Conservation (phyloP, 1,139 yeast genomes). For the Geotrichum reessii region DNA sequence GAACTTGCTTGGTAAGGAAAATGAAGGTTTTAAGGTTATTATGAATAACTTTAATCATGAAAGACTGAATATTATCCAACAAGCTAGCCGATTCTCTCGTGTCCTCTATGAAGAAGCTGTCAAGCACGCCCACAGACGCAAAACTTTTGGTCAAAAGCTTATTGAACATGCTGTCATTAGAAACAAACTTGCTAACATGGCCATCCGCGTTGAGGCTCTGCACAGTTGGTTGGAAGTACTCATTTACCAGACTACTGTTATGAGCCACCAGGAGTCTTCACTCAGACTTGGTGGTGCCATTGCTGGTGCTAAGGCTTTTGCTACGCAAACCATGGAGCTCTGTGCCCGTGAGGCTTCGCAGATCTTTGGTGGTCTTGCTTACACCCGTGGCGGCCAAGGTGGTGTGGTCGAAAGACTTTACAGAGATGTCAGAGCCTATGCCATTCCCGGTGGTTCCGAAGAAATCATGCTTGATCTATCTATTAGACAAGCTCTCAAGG, state of each 20-base stretch:
- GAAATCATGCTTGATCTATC: constrained; percentile 43
- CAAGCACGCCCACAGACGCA: constrained; percentile 41
- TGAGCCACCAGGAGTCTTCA: constrained; percentile 40
- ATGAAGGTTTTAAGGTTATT: constrained; percentile 42
- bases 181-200: constrained; percentile 43
- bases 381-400: constrained; percentile 43
- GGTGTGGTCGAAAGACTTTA: constrained; percentile 42
- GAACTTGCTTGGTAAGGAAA: constrained; percentile 41
- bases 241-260: constrained; percentile 35
- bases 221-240: constrained; percentile 38
- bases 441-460: constrained; percentile 44
- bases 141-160: constrained; percentile 41
- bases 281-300: constrained; percentile 43
- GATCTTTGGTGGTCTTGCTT: constrained; percentile 43
- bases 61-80: constrained; percentile 40
- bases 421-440: constrained; percentile 42
- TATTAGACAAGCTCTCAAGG: constrained; percentile 40
- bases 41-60: constrained; percentile 45
- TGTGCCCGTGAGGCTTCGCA: constrained; percentile 45
- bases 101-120: constrained; percentile 41
- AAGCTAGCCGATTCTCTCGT: constrained; percentile 40
- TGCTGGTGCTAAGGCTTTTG: constrained; percentile 42
- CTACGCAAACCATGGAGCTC: constrained; percentile 40
- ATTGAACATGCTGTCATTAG: constrained; percentile 43
- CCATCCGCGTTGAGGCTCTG: constrained; percentile 38